A percentile compares a stretch with the other conserved stretches of the same genome.
Evolutionary conservation across 2,329 filamentous ascomycete genomes (phyloP).

Genomic region (Tolypocladium amazonense): DNA sequence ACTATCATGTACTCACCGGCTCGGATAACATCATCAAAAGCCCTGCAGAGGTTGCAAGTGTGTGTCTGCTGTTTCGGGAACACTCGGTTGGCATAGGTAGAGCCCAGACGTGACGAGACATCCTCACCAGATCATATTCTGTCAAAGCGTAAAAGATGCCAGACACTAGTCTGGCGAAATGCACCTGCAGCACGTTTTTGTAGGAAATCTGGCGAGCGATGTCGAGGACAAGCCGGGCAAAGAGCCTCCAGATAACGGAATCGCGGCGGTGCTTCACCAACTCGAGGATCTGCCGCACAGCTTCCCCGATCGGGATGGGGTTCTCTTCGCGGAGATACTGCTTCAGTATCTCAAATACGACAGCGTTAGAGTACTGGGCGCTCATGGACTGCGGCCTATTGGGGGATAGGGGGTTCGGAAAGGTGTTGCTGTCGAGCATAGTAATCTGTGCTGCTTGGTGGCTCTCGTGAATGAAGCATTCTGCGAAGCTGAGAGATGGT

Average conservation of each 20-base stretch:
- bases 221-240: not conserved
- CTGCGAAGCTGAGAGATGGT: not conserved
- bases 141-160: not conserved
- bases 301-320: not conserved
- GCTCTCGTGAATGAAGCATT: too few relatives aligned
- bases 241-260: not conserved
- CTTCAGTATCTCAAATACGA: not conserved
- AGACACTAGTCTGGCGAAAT: not conserved
- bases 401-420: not conserved
- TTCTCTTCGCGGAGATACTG: not conserved
- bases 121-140: not conserved
- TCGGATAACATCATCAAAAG: not conserved
- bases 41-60: not conserved
- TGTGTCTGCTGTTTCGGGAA: not conserved
- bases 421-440: not conserved
- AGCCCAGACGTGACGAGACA: not conserved
- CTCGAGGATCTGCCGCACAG: not conserved
- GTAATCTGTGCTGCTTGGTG: not conserved
- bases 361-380: not conserved
- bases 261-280: not conserved
- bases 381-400: not conserved
- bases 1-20: not conserved
- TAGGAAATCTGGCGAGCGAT: not conserved
- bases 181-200: not conserved
- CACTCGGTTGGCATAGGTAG: not conserved